A percentile compares a stretch with the other conserved stretches of the same genome.
phyloP scores from a whole-genome alignment of 202 grass and related monocot genomes.

The Setaria viridis region DNA sequence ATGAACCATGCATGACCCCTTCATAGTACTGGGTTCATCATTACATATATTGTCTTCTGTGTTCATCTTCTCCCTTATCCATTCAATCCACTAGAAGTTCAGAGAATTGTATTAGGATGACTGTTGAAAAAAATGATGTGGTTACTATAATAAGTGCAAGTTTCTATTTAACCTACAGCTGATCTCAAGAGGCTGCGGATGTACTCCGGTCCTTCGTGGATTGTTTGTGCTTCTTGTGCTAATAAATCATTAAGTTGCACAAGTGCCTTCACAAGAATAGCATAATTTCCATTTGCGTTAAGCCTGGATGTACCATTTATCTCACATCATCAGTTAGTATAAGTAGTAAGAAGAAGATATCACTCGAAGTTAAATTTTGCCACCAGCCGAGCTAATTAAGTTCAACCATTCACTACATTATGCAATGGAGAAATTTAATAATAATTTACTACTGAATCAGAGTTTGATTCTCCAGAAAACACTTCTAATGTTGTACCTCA shows the following conservation, averaged over 20 bases:
- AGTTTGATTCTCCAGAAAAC: too few species aligned
- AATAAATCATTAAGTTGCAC: slow-evolving; percentile 45
- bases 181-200: slow-evolving; percentile 36
- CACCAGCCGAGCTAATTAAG: too few species aligned
- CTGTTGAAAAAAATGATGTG: background rate
- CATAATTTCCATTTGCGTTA: slow-evolving; percentile 32
- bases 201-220: slow-evolving; percentile 18
- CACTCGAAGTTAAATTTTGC: too few species aligned
- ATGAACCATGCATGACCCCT: background rate
- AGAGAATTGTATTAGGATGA: background rate
- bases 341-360: too few species aligned
- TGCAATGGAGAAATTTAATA: too few species aligned
- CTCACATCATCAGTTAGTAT: background rate
- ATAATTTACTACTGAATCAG: too few species aligned
- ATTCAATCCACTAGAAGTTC: slow-evolving; percentile 62
- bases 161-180: background rate
- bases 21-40: too few species aligned
- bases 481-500: too few species aligned
- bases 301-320: slow-evolving; percentile 18
- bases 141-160: too few species aligned
- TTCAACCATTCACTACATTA: too few species aligned
- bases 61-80: slow-evolving; percentile 47
- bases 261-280: slow-evolving; percentile 48
- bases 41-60: background rate
- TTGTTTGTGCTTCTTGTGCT: slow-evolving; percentile 31